Conservation (phyloP, 2,329 filamentous ascomycete genomes). For the Beauveria bassiana region DNA sequence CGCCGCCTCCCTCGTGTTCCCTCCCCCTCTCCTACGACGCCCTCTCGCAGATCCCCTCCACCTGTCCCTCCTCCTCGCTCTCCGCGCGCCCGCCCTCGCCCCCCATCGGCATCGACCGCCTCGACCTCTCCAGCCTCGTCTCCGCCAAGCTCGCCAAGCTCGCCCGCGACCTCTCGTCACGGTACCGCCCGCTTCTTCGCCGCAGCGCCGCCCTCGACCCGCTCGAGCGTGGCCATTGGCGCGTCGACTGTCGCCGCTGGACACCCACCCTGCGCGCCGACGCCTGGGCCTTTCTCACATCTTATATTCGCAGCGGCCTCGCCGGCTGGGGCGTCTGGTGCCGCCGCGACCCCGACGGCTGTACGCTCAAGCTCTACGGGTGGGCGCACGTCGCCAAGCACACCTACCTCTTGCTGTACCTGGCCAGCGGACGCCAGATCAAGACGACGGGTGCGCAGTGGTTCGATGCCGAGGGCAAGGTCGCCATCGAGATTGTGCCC, state of each 20-base stretch:
- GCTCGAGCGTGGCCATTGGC: conserved; percentile 75
- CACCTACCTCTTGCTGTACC: conserved; percentile 66
- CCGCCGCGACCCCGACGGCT: conserved; percentile 32
- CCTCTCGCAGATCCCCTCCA: conserved; percentile 14
- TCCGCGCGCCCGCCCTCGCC: conserved; percentile 51
- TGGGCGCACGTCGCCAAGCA: conserved; percentile 70
- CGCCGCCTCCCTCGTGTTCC: neutral
- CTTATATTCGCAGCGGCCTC: conserved; percentile 49
- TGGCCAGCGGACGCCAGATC: conserved; percentile 59
- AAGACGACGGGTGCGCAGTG: conserved; percentile 52
- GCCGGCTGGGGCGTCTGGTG: conserved; percentile 64
- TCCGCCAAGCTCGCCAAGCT: conserved; percentile 46
- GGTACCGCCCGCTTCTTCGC: conserved; percentile 41
- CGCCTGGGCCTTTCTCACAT: conserved; percentile 55
- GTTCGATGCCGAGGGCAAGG: conserved; percentile 55
- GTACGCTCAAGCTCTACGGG: conserved; percentile 58
- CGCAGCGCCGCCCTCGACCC: conserved; percentile 27
- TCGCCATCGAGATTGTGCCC: conserved; percentile 35
- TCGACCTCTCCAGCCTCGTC: conserved; percentile 44
- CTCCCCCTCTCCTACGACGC: conserved; percentile 10
- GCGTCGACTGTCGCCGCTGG: conserved; percentile 53
- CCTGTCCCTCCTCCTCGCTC: conserved; percentile 20
- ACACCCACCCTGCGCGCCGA: conserved; percentile 34
- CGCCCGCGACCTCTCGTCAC: conserved; percentile 41
- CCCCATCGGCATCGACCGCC: conserved; percentile 34